Percentiles rank a stretch among this genome's conserved stretches.
Conservation (phyloP, 2,329 filamentous ascomycete species). For the Talaromyces amestolkiae region DNA sequence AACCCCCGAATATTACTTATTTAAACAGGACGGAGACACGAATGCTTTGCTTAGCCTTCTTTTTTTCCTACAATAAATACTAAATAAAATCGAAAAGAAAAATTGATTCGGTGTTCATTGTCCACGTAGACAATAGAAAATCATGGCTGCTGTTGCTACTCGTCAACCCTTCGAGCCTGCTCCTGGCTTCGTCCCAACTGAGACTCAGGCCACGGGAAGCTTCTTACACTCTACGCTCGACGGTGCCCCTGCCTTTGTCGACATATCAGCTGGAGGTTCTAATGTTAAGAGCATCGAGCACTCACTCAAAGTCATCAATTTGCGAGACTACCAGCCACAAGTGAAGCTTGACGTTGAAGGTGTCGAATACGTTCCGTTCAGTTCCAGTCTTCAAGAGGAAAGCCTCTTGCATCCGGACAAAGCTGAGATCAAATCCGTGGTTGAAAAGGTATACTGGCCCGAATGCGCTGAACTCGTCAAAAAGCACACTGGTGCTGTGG, state of each 20-base stretch:
- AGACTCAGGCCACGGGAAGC: background rate
- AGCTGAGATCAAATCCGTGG: background rate
- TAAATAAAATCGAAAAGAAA: background rate
- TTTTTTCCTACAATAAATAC: background rate
- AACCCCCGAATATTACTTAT: background rate
- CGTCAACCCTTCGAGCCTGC: background rate
- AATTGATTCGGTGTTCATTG: background rate
- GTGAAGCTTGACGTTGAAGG: background rate
- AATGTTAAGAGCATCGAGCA: background rate
- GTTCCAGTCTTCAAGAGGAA: background rate
- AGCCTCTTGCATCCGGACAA: background rate
- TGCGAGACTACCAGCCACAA: background rate
- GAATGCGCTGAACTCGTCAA: conserved; percentile 1
- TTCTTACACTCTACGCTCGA: background rate
- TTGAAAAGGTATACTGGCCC: background rate
- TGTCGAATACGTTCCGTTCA: background rate
- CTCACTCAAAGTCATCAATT: background rate
- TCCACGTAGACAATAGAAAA: background rate
- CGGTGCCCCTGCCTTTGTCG: background rate
- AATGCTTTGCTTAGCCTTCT: background rate
- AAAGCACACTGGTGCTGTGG: conserved; percentile 3
- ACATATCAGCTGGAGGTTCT: background rate
- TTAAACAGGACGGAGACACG: background rate
- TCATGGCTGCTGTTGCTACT: background rate
- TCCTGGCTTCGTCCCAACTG: background rate